Evolutionary conservation across 208 protist species (phyloP).

Genomic region (Leishmania arabica): DNA sequence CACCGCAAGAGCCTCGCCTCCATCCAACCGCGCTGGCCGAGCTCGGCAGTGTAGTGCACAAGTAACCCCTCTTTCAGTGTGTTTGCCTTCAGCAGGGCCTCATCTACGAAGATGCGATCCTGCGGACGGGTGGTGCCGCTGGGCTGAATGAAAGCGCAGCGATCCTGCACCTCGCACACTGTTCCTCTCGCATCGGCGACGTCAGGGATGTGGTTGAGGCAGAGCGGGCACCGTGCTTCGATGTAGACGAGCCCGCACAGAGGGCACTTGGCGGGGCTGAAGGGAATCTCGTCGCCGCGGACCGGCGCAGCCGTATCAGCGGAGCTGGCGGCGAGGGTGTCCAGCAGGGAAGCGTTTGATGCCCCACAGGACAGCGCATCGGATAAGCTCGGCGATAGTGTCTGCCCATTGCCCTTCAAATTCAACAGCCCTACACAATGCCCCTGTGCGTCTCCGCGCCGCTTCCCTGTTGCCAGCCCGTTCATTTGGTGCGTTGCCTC

Average conservation of each 20-base stretch:
- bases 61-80: conserved; percentile 17
- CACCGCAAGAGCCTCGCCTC: conserved; percentile 15
- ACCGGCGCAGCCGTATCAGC: not conserved
- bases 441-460: not conserved
- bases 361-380: not conserved
- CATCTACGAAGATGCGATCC: conserved; percentile 49
- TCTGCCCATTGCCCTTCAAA: not conserved
- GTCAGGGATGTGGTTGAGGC: conserved; percentile 48
- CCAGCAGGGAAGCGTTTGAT: not conserved
- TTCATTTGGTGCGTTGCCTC: not conserved
- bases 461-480: not conserved
- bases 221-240: conserved; percentile 74
- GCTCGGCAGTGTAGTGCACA: conserved; percentile 32
- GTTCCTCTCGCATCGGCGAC: conserved; percentile 46
- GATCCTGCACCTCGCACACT: conserved; percentile 56
- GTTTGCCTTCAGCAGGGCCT: conserved; percentile 16
- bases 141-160: conserved; percentile 68
- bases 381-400: not conserved
- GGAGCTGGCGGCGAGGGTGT: not conserved
- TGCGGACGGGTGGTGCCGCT: conserved; percentile 39
- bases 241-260: conserved; percentile 69
- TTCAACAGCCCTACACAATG: not conserved
- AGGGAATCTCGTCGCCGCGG: conserved; percentile 43
- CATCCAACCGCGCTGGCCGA: conserved; percentile 24
- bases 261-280: conserved; percentile 62